A percentile compares a stretch with the other conserved stretches of the same genome.
Evolutionary conservation across 257 asterid species (phyloP).

Genomic region (Gentiana dahurica): DNA sequence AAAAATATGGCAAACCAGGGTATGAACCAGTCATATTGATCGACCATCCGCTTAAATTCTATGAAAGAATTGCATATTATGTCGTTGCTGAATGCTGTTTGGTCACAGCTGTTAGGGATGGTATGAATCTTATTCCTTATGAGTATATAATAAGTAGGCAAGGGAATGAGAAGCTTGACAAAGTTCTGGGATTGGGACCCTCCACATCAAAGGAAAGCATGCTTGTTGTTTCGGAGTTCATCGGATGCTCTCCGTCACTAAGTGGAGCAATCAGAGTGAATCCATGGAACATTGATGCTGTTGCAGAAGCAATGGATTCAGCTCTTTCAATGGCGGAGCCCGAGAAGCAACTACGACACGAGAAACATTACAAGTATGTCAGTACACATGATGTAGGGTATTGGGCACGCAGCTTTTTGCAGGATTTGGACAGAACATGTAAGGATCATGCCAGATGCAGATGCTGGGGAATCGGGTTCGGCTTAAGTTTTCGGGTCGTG

Average conservation of each 20-base stretch:
- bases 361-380: conserved; percentile 74
- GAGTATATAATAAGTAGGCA: conserved; percentile 75
- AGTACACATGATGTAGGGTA: conserved; percentile 86
- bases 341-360: conserved; percentile 77
- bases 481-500: conserved; percentile 73
- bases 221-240: conserved; percentile 82
- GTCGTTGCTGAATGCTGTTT: conserved; percentile 76
- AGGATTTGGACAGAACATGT: conserved; percentile 71
- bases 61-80: conserved; percentile 69
- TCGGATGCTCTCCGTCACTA: conserved; percentile 82
- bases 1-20: conserved; percentile 58
- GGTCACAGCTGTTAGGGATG: conserved; percentile 91
- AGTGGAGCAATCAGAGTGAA: conserved; percentile 78
- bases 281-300: conserved; percentile 81
- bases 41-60: conserved; percentile 61
- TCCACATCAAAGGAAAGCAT: conserved; percentile 54
- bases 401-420: conserved; percentile 88
- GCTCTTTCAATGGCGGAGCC: conserved; percentile 74
- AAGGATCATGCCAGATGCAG: conserved; percentile 69
- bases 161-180: conserved; percentile 54
- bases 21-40: conserved; percentile 66
- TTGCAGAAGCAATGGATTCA: conserved; percentile 75
- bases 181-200: conserved; percentile 34
- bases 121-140: conserved; percentile 87
- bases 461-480: conserved; percentile 94